Conservation (phyloP, 768 basidiomycete species). For the Boletus patriciae region DNA sequence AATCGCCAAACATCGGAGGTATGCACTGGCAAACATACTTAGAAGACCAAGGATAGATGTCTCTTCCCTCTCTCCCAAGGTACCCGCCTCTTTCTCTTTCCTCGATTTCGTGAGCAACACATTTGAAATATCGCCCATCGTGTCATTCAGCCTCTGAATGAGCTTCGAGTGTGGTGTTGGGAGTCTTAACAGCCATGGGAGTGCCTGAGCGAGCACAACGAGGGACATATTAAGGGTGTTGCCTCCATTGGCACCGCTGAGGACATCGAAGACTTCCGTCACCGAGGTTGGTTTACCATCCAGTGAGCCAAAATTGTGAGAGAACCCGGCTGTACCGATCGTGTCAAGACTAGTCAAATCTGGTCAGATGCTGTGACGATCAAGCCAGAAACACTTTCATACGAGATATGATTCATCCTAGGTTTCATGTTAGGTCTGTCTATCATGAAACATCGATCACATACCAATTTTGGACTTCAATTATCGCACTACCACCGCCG, state of each 20-base stretch:
- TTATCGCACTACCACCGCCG: not conserved
- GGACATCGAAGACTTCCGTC: constrained; percentile 25
- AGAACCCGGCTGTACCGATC: constrained; percentile 46
- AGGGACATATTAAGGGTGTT: constrained; percentile 7
- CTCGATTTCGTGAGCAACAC: constrained; percentile 33
- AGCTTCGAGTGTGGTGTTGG: constrained; percentile 32
- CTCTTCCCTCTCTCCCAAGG: constrained; percentile 31
- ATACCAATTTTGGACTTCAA: not conserved
- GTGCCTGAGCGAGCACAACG: constrained; percentile 25
- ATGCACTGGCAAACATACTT: constrained; percentile 27
- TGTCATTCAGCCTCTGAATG: constrained; percentile 26
- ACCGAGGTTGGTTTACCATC: constrained; percentile 35
- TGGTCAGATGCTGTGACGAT: not conserved
- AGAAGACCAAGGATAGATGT: constrained; percentile 41
- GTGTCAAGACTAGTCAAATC: constrained; percentile 39
- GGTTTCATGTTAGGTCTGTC: not conserved
- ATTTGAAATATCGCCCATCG: constrained; percentile 36
- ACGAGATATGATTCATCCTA: constrained; percentile 50
- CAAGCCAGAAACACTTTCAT: constrained; percentile 4
- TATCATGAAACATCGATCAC: not conserved
- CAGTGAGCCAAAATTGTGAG: constrained; percentile 45
- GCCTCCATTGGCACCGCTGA: constrained; percentile 14
- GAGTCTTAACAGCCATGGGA: constrained; percentile 34
- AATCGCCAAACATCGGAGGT: not conserved
- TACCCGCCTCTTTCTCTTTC: constrained; percentile 33